phyloP scores from a whole-genome alignment of 148 eudicot genomes.

The Polygonum maritimum region DNA sequence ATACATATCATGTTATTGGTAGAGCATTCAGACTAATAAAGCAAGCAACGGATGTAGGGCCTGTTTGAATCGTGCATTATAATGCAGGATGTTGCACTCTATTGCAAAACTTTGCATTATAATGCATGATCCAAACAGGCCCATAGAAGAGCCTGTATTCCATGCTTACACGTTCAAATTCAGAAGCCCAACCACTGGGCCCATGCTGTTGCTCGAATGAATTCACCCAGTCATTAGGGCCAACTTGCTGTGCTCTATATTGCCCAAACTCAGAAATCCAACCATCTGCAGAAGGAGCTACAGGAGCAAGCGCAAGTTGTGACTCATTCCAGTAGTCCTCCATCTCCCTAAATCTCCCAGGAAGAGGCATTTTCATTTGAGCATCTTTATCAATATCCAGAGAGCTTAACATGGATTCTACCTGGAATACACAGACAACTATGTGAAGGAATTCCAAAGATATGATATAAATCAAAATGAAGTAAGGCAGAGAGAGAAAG shows the following conservation, averaged over 20 bases:
- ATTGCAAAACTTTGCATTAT: too few relatives aligned
- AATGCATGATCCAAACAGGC: too few relatives aligned
- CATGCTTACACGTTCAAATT: conserved; percentile 77
- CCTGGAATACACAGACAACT: conserved; percentile 30
- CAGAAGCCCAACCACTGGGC: conserved; percentile 89
- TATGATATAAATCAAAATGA: not conserved
- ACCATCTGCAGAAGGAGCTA: conserved; percentile 49
- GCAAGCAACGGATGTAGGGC: not conserved
- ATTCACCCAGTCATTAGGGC: conserved; percentile 71
- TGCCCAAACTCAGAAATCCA: conserved; percentile 71
- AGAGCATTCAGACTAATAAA: not conserved
- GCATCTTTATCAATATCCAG: conserved; percentile 76
- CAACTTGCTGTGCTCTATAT: conserved; percentile 30
- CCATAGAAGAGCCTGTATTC: not conserved
- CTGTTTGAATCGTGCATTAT: too few relatives aligned
- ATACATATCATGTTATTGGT: not conserved
- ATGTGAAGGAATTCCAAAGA: not conserved
- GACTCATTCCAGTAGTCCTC: conserved; percentile 96
- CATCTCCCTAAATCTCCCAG: conserved; percentile 73
- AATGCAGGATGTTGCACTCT: too few relatives aligned
- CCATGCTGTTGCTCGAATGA: conserved; percentile 84
- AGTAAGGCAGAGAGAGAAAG: not conserved
- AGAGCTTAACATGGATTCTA: conserved; percentile 68
- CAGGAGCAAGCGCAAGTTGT: conserved; percentile 49
- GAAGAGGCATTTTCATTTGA: conserved; percentile 54